These are phyloP conservation scores for Scutellaria galericulata DNA, from an alignment of 257 asterid genomes.

Conservation along the genomic window DNA sequence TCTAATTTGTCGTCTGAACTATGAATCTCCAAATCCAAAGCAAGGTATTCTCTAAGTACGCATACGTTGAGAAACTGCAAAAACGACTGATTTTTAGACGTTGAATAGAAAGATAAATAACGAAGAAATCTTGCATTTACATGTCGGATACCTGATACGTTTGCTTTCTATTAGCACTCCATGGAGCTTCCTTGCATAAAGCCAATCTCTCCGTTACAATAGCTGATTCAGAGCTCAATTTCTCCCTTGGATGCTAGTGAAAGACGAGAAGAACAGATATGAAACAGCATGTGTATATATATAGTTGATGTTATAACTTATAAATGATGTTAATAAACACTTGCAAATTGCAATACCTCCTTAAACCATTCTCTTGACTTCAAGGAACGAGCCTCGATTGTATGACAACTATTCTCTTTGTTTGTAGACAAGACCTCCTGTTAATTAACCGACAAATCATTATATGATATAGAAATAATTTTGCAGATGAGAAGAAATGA, in stretches of 20 bases:
- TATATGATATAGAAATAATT: background rate
- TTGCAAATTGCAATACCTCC: constrained; percentile 1
- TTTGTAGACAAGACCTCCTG: constrained; percentile 30
- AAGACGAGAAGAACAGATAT: background rate
- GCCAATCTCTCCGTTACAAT: background rate
- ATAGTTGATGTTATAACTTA: background rate
- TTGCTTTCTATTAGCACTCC: background rate
- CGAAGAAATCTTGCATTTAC: background rate
- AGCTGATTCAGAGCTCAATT: background rate
- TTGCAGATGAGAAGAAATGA: background rate
- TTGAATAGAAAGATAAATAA: background rate
- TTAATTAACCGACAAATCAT: background rate
- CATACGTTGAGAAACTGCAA: constrained; percentile 60
- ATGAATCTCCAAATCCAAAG: constrained; percentile 48
- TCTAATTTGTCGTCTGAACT: constrained; percentile 41
- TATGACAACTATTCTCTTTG: background rate
- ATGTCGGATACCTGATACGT: constrained; percentile 37
- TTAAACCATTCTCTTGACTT: constrained; percentile 7
- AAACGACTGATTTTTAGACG: background rate
- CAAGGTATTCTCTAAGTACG: constrained; percentile 60
- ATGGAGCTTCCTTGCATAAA: background rate
- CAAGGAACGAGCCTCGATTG: constrained; percentile 12
- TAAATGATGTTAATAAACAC: background rate
- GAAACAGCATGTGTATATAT: background rate
- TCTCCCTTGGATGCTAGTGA: constrained; percentile 6